Conservation (phyloP, 2,329 filamentous ascomycete genomes). For the Chrysoporthe cubensis region DNA sequence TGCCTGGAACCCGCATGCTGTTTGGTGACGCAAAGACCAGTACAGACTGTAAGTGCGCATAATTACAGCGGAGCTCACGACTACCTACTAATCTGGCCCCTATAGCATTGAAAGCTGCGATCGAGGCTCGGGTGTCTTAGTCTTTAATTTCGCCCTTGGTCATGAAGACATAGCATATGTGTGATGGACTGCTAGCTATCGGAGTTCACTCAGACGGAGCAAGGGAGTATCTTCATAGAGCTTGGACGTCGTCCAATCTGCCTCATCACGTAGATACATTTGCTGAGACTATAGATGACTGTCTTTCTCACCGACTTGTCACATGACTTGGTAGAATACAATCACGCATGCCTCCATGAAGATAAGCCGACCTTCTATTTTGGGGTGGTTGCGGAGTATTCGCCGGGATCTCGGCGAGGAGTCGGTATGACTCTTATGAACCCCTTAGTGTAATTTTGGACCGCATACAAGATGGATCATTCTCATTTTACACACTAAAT, state of each 20-base stretch:
- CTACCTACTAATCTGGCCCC: constrained; percentile 32
- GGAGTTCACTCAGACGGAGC: constrained; percentile 2
- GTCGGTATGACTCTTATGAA: background rate
- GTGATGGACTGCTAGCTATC: background rate
- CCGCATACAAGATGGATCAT: constrained; percentile 2
- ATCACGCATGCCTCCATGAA: too few species aligned
- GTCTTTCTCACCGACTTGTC: background rate
- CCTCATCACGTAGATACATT: background rate
- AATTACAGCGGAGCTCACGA: background rate
- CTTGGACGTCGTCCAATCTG: background rate
- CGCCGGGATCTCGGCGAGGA: background rate
- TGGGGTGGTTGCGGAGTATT: background rate
- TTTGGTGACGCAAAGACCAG: constrained; percentile 88
- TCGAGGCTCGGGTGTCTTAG: constrained; percentile 36
- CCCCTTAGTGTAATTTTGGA: background rate
- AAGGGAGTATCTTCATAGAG: background rate
- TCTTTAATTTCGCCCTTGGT: background rate
- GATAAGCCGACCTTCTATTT: too few species aligned
- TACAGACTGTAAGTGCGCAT: constrained; percentile 68
- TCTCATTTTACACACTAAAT: background rate
- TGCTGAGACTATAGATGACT: background rate
- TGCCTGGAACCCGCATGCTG: constrained; percentile 87
- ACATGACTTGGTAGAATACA: background rate
- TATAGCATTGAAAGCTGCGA: constrained; percentile 46
- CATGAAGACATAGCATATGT: background rate